Evolutionary conservation across 108 stramenopile species (phyloP).

Genomic region (Skeletonema tropicum): DNA sequence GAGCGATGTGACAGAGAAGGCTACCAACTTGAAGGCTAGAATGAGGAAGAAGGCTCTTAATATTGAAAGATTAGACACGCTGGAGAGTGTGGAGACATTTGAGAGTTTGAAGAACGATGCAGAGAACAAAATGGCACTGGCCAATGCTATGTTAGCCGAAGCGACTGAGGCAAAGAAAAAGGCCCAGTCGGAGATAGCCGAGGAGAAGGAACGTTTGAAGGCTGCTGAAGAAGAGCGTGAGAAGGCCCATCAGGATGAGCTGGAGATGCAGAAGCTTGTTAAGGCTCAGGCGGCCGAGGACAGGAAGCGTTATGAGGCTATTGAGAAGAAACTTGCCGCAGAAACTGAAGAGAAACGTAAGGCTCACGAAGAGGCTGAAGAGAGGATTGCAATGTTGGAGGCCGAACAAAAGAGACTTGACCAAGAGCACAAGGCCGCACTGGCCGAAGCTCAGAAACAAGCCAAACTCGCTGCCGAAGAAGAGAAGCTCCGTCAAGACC

Average conservation of each 20-base stretch:
- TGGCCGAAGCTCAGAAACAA: background rate
- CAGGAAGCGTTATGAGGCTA: background rate
- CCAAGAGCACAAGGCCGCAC: background rate
- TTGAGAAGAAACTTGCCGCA: background rate
- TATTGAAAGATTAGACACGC: background rate
- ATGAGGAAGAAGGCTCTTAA: background rate
- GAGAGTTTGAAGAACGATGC: constrained; percentile 10
- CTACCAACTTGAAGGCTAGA: constrained; percentile 1
- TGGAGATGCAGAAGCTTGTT: background rate
- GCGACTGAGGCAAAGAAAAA: background rate
- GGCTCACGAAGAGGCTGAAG: background rate
- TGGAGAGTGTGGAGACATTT: background rate
- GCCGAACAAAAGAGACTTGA: background rate
- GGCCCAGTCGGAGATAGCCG: background rate
- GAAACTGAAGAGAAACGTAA: background rate
- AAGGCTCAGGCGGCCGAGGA: background rate
- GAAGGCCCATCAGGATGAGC: background rate
- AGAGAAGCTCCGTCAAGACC: background rate
- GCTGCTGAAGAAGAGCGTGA: background rate
- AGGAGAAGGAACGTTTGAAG: background rate
- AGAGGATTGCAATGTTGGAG: background rate
- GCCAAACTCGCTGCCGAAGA: background rate
- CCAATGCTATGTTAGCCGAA: background rate
- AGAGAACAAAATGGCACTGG: background rate
- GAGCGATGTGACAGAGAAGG: constrained; percentile 12